These are phyloP conservation scores for Fagopyrum tataricum DNA, from an alignment of 148 eudicot species.

Conservation along the genomic window DNA sequence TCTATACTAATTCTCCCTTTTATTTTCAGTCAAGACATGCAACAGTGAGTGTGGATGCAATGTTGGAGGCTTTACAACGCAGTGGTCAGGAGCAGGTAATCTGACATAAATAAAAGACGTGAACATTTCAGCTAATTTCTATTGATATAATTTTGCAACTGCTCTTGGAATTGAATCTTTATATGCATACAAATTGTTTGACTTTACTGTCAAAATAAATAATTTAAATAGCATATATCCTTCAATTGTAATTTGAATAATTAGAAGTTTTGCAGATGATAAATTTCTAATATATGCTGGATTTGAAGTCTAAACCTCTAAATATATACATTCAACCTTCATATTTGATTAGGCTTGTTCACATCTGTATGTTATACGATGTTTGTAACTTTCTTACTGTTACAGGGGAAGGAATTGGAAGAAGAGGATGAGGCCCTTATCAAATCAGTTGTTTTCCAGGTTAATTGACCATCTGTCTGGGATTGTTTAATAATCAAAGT, in stretches of 20 bases:
- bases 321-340: background rate
- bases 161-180: slow-evolving; percentile 1
- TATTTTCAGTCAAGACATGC: slow-evolving; percentile 76
- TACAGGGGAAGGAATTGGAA: slow-evolving; percentile 58
- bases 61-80: slow-evolving; percentile 74
- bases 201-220: background rate
- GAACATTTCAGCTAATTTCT: background rate
- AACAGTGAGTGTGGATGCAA: slow-evolving; percentile 62
- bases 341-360: background rate
- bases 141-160: background rate
- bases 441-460: slow-evolving; percentile 53
- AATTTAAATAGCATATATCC: background rate
- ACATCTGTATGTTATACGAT: background rate
- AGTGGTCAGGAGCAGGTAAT: slow-evolving; percentile 47
- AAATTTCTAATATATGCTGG: background rate
- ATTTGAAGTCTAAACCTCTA: background rate
- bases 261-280: background rate
- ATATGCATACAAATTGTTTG: background rate
- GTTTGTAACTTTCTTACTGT: background rate
- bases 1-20: slow-evolving; percentile 1
- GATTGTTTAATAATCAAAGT: background rate
- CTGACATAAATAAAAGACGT: background rate
- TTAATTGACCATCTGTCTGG: slow-evolving; percentile 23
- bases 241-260: background rate
- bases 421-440: slow-evolving; percentile 92